Conservation (phyloP, 169 alveolate genomes). For the Babesia caballi region DNA sequence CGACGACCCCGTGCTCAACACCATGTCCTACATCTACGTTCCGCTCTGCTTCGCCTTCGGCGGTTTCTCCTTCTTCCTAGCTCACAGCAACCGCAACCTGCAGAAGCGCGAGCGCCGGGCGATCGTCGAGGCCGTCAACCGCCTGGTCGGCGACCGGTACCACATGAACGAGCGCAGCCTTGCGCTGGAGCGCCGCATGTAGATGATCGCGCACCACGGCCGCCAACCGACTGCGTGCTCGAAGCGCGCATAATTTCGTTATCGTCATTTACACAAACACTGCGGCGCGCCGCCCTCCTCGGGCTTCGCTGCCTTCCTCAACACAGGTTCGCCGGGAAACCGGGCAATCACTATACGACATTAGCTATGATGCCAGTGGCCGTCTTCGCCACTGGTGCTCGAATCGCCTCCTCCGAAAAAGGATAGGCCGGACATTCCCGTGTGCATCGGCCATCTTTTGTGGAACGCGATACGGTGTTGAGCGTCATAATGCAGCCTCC, state of each 20-base stretch:
- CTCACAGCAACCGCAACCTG: constrained; percentile 31
- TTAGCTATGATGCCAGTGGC: neutral
- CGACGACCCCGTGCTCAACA: constrained; percentile 58
- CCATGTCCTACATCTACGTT: constrained; percentile 53
- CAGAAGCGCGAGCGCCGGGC: constrained; percentile 53
- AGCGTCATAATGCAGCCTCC: neutral
- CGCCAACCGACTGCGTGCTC: too few relatives aligned
- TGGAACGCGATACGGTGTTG: neutral
- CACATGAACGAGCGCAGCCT: constrained; percentile 38
- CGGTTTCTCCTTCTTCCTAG: constrained; percentile 47
- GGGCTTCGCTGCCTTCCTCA: too few relatives aligned
- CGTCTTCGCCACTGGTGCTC: neutral
- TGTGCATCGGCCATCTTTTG: neutral
- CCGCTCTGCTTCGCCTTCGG: constrained; percentile 51
- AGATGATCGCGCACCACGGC: too few relatives aligned
- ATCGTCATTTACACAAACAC: too few relatives aligned
- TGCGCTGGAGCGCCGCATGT: constrained; percentile 9
- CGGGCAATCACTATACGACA: too few relatives aligned
- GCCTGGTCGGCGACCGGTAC: constrained; percentile 54
- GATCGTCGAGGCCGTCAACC: constrained; percentile 57
- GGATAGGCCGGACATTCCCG: too few relatives aligned
- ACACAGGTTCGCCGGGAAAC: too few relatives aligned
- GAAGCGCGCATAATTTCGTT: too few relatives aligned
- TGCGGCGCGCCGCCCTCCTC: too few relatives aligned
- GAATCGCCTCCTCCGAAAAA: neutral